Base-by-base conservation (phyloP, 345 rosid genomes). In the Gynandropsis gynandra region DNA sequence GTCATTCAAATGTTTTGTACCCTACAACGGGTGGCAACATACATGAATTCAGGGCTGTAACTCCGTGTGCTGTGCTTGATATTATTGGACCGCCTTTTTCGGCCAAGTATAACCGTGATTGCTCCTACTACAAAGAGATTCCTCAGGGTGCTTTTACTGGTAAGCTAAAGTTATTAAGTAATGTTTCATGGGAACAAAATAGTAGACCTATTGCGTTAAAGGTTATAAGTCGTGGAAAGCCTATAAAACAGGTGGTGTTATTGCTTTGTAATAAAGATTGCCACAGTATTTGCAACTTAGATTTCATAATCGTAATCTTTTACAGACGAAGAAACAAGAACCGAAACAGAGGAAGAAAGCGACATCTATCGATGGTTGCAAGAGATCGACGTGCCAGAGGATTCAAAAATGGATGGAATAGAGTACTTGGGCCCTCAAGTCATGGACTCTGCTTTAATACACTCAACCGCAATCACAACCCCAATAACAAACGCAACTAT, bases 21-120 rank as follows among this genome's bases (percentile, higher is more conserved):
- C 94, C 89, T 10, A 84, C 85, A 4, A 66, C 75, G 4, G 89
- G 94, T 13, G 94, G 94, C 53, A 84, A 84, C 35, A 77, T 84
- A 50, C 94, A 84, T 31, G 68, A 72, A 11, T 79, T 81, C 70
- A 81, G 74, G 0, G 94, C 82, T 10, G 45, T 73, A 10, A 77
- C 83, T 4, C 82, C 94, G 1, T 84, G 88, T 9, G 88, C 76
- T 0, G 53, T 84, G 21, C 86, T 84, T 27, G 94, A 84, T 31
- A 82, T 84, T 20, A 43, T 84, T 0, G 94, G 88, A 45, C 94
- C 94, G 61, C 94, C 89, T 19, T 84, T 81, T 56, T 75, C 82
- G 0, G 63, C 56, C 5, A 70, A 72, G 5, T 83, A 77, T 21
- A 82, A 68, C 0, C 81, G 94, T 0, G 86, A 84, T n/a, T 70